Conservation (phyloP, 139 green algal genomes). For the Chlamydomonas asymmetrica region DNA sequence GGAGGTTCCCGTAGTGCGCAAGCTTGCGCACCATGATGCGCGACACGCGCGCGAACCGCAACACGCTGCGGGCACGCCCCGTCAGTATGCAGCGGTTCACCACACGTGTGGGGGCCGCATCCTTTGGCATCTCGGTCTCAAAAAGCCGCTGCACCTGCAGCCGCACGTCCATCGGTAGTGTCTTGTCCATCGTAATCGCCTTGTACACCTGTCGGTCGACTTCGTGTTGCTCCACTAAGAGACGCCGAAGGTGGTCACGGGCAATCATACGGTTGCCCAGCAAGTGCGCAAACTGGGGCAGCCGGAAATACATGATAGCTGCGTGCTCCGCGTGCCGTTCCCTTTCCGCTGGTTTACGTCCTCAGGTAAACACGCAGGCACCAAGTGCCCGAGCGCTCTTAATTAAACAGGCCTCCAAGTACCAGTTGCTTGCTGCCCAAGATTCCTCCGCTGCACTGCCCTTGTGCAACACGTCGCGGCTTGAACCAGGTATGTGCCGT, state of each 20-base stretch:
- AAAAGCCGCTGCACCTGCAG: conserved; percentile 62
- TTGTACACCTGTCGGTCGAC: conserved; percentile 54
- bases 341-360: no score
- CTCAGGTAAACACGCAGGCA: no score
- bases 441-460: no score
- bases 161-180: conserved; percentile 47
- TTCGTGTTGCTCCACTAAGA: conserved; percentile 51
- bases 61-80: conserved; percentile 38
- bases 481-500: no score
- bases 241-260: conserved; percentile 46
- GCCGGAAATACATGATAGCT: conserved; percentile 10
- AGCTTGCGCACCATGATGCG: conserved; percentile 62
- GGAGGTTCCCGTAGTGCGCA: conserved; percentile 47
- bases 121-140: conserved; percentile 55
- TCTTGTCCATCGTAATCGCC: conserved; percentile 52
- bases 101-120: conserved; percentile 44
- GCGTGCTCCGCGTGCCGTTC: no score
- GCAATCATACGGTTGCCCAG: conserved; percentile 13
- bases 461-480: no score
- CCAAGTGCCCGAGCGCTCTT: no score
- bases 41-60: conserved; percentile 47
- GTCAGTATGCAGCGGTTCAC: conserved; percentile 61
- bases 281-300: conserved; percentile 11
- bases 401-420: no score
- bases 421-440: no score